Base-by-base conservation (phyloP, 768 basidiomycete genomes). In the Pisolithus sp. region DNA sequence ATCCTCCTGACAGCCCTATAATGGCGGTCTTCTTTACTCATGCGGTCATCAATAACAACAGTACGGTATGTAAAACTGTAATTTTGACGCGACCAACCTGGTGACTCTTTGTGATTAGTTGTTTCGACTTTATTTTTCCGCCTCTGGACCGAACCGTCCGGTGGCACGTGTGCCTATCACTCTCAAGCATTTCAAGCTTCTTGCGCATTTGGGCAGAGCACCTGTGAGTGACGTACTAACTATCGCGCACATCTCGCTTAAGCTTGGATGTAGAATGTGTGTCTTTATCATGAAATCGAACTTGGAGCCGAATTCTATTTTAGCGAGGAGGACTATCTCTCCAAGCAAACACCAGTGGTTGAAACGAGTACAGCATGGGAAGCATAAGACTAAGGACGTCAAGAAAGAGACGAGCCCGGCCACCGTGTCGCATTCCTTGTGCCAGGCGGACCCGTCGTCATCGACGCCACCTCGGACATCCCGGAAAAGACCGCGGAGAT, bases 1-100 rank as follows among this genome's bases (percentile, higher is more conserved):
- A 77, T 60, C 83, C 82, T 20, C 56, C 75, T 34, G 74, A 66
- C 49, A 82, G 82, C 62, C 70, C 73, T 37, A 70, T 83, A 48
- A 79, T 82, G 28, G 84, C 87, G 26, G 67, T 79, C 21, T 86
- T 85, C 65, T 77, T 89, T 75, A 79, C 78, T 4, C 87, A 90
- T 64, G 85, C 85, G 31, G 71, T 89, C 38, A 71, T 86, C 51
- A 90, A 90, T 64, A 77, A 79, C 42, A 82, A 82, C 38, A 63
- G 69, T 55, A 59, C 48, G 42, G 71, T 68, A 60, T 54, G 60
- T 51, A 46, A 21, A 23, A 20, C 26, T 24, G 23, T 34, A 28
- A 2, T n/a, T 48, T 30, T 18, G 21, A 38, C 39, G 10, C 21
- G 24, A 5, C 34, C 45, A n/a, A 34, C 7, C 18, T 15, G 18